phyloP scores from a whole-genome alignment of 805 yeast genomes.

The Metschnikowia borealis region DNA sequence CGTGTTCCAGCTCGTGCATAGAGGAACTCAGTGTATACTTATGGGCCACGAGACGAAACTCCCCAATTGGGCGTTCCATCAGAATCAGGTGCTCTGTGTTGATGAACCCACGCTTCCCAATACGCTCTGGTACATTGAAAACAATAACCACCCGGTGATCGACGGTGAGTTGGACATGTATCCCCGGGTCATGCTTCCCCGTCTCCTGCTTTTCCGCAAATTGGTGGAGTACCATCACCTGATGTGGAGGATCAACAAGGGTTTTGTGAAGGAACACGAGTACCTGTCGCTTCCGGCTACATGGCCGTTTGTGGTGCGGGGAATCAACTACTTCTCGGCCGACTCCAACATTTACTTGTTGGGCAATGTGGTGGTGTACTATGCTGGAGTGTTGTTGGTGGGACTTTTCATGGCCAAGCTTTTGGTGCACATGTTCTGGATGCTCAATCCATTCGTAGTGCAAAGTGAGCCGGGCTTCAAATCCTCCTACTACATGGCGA shows the following conservation, averaged over 20 bases:
- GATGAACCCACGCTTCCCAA: constrained; percentile 64
- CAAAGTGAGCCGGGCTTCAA: constrained; percentile 13
- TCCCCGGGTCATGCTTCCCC: constrained; percentile 22
- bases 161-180: constrained; percentile 18
- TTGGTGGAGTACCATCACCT: constrained; percentile 52
- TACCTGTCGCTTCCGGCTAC: constrained; percentile 42
- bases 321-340: constrained; percentile 55
- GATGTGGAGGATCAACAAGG: constrained; percentile 49
- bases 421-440: constrained; percentile 18
- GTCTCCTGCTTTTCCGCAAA: constrained; percentile 46
- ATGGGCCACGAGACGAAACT: constrained; percentile 69
- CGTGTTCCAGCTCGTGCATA: constrained; percentile 66
- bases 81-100: constrained; percentile 86
- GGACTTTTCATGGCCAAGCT: constrained; percentile 22
- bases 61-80: constrained; percentile 82
- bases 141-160: constrained; percentile 52
- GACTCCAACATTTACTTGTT: constrained; percentile 49
- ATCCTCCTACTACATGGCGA: constrained; percentile 17
- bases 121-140: constrained; percentile 73
- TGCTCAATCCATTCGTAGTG: constrained; percentile 30
- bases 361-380: constrained; percentile 63
- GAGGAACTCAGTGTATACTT: constrained; percentile 63
- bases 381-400: constrained; percentile 37
- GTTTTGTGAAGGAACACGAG: constrained; percentile 44
- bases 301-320: constrained; percentile 61